Conservation (phyloP, 2,329 filamentous ascomycete species). For the Alternaria novae-zelandiae region DNA sequence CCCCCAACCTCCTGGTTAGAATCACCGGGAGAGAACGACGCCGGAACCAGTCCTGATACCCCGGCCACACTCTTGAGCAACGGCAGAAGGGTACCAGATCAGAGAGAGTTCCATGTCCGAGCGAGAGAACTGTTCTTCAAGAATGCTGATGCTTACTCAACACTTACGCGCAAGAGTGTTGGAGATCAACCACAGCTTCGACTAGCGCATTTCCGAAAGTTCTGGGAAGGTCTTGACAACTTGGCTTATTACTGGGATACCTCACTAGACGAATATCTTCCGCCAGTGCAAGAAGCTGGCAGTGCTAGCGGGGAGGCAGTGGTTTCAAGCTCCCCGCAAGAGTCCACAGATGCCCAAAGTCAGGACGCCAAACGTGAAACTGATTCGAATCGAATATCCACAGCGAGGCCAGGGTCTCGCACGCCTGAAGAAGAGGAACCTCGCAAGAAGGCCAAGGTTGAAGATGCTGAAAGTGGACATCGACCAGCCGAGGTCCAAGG, state of each 20-base stretch:
- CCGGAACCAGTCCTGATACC: constrained; percentile 32
- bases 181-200: constrained; percentile 56
- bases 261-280: constrained; percentile 63
- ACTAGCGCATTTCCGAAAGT: constrained; percentile 64
- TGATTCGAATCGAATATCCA: constrained; percentile 14
- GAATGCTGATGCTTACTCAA: constrained; percentile 65
- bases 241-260: constrained; percentile 69
- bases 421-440: constrained; percentile 32
- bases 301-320: constrained; percentile 2
- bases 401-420: constrained; percentile 9
- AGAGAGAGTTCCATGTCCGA: constrained; percentile 57
- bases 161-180: constrained; percentile 57
- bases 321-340: not conserved
- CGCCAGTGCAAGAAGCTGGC: constrained; percentile 27
- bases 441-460: constrained; percentile 50
- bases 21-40: constrained; percentile 34
- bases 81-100: constrained; percentile 55
- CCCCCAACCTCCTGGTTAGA: constrained; percentile 48
- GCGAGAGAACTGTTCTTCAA: constrained; percentile 60
- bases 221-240: constrained; percentile 65
- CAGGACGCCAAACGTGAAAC: constrained; percentile 17
- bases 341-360: constrained; percentile 1
- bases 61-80: constrained; percentile 52
- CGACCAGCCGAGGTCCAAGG: constrained; percentile 12
- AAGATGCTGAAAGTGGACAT: constrained; percentile 27